Base-by-base conservation (phyloP, 352 stramenopile species). In the Pythium monospermum region DNA sequence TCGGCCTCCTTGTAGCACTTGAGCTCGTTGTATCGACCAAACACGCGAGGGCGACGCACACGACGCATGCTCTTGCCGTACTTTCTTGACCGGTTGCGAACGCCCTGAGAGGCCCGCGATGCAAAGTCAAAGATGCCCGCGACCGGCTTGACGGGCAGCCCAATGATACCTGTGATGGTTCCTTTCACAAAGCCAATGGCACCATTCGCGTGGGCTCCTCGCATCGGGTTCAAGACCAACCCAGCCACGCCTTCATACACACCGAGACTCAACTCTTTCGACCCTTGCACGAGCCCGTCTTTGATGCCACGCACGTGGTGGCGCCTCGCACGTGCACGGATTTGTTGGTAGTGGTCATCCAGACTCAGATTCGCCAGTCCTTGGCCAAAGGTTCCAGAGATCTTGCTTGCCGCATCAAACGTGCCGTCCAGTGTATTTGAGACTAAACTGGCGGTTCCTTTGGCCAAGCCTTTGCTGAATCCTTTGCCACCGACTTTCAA, bases 1-100 rank as follows among this genome's bases (percentile, higher is more conserved):
- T 95, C 85, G 4, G 80, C 83, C 69, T 95, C 83, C 50, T 92
- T 92, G 69, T 94, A 95, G 57, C 73, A 90, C 39, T 87, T 92
- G 11, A 95, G 72, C 39, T 95, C 83, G 39, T 93, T 94, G 63
- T 92, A 94, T 19, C 85, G 85, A 21, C 85, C 85, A 69, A 95
- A 95, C 35, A 95, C 85, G 27, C 85, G 83, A 2, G 85, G 85
- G 13, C 79, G 63, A 18, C 85, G 81, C 18, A 95, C 80, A 22
- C 85, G 71, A 22, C 65, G 75, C 75, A 89, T 91, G 48, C 71
- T 85, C 38, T 87, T 76, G 12, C 83, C 74, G 38, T 92, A 84
- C 31, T 90, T 79, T 31, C 87, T 68, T 16, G 83, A 93, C 16
- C 85, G 68, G 55, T 92, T 94, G 16, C 82, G 76, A 19, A 95